A percentile compares a stretch with the other conserved stretches of the same genome.
Conservation (phyloP, 257 asterid species). For the Euphrasia confusa region DNA sequence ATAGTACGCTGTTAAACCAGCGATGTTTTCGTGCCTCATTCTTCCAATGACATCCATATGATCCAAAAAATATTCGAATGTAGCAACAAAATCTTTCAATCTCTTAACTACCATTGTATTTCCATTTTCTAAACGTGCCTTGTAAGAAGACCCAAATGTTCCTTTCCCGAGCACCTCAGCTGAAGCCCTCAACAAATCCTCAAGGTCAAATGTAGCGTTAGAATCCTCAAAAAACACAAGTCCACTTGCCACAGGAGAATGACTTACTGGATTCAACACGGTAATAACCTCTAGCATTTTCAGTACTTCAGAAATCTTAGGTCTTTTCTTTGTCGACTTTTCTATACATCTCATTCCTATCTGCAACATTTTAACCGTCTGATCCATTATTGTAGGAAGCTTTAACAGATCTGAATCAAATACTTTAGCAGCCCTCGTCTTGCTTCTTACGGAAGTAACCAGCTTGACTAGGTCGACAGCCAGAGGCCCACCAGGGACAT, state of each 20-base stretch:
- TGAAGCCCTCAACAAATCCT: neutral
- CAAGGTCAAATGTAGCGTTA: too few species aligned
- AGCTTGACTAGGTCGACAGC: conserved; percentile 32
- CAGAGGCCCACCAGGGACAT: conserved; percentile 24
- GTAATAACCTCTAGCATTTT: conserved; percentile 23
- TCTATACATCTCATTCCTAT: conserved; percentile 27
- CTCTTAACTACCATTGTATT: too few species aligned
- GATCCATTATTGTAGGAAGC: conserved; percentile 10
- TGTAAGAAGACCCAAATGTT: too few species aligned
- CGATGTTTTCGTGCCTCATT: too few species aligned
- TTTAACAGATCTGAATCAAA: conserved; percentile 25
- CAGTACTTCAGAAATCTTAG: conserved; percentile 28
- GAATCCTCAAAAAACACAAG: too few species aligned
- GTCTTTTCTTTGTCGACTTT: conserved; percentile 24
- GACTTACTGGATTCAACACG: neutral
- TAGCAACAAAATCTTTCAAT: too few species aligned
- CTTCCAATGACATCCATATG: too few species aligned
- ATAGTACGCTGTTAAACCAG: too few species aligned
- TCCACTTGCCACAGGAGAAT: too few species aligned
- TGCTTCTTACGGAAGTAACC: conserved; percentile 18
- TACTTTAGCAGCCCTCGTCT: conserved; percentile 19
- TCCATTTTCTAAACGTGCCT: too few species aligned
- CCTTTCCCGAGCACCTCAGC: conserved; percentile 22
- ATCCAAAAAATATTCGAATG: too few species aligned
- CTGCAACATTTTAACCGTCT: conserved; percentile 24